Base-by-base conservation (phyloP, 179 eudicot species). In the Beta corolliflora region DNA sequence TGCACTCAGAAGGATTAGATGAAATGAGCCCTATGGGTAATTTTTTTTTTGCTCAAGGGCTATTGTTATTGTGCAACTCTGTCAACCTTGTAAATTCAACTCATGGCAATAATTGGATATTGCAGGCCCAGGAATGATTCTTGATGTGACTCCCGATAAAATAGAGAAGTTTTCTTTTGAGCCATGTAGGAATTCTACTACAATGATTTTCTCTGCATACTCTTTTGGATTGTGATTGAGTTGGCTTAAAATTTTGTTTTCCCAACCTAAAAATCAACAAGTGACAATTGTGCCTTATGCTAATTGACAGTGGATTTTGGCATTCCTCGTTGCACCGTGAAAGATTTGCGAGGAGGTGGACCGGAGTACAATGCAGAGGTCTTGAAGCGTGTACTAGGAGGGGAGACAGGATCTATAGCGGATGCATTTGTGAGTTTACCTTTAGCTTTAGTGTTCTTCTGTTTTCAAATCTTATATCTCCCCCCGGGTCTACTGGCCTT, bases 1-100 rank as follows among this genome's bases (percentile, higher is more conserved):
- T 95, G 83, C 99, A 94, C 86, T 92, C 97, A 1, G 97, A 94
- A 61, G 98, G 97, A 72, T 83, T 95, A 16, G 99, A 94, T 80
- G 99, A 95, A 85, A 95, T 95, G 91, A 95, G 98, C 83, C 98
- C 99, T 71, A 86, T 94, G 78, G 99, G 97, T 95, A 80, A 86
- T 77, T n/a, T 65, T 67, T 13, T 76, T 19, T 72, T 73, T 25
- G 52, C 36, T 5, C 36, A 46, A 21, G 16, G 23, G 4, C 48
- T 7, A 21, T 25, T 77, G 48, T 63, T 7, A 18, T 16, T 69
- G 3, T 82, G 73, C 36, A 29, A 55, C 44, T 60, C 9, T 9
- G 14, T 36, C 21, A 19, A 48, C 11, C 21, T 15, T 73, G 79
- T 7, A 16, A 66, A 50, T 71, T 59, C 63, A 11, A 70, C 72